Evolutionary conservation across 352 stramenopile species (phyloP).

Genomic region (Globisporangium splendens): DNA sequence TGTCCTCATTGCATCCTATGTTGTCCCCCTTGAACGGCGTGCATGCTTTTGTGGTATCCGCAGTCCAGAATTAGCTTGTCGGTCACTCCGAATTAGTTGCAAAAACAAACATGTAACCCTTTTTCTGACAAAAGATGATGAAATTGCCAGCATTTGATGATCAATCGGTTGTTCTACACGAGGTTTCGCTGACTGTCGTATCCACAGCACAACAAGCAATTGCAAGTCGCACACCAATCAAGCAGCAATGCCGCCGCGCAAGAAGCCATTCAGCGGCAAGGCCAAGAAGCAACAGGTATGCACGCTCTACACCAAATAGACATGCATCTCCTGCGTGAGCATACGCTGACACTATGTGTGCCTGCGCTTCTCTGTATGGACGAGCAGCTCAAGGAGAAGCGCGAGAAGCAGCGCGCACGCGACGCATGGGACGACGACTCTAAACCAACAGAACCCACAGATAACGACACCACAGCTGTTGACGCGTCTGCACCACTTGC

Average conservation of each 20-base stretch:
- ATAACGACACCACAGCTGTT: conserved; percentile 7
- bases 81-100: too few species aligned
- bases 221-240: neutral
- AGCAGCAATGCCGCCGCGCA: conserved; percentile 32
- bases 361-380: neutral
- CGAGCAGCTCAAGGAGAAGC: conserved; percentile 65
- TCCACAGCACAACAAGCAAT: too few species aligned
- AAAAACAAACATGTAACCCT: too few species aligned
- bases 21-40: too few species aligned
- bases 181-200: too few species aligned
- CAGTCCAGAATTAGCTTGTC: too few species aligned
- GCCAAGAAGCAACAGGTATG: conserved; percentile 84
- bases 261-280: conserved; percentile 86
- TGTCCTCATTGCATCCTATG: too few species aligned
- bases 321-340: neutral
- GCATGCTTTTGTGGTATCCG: too few species aligned
- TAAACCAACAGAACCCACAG: conserved; percentile 10
- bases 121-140: too few species aligned
- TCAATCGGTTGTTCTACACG: too few species aligned
- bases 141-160: too few species aligned
- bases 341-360: neutral
- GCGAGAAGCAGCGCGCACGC: conserved; percentile 49
- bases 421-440: conserved; percentile 22
- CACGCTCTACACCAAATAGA: too few species aligned
- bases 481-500: neutral